Conservation (phyloP, 1,139 yeast species). For the Nematodospora anomalae region DNA sequence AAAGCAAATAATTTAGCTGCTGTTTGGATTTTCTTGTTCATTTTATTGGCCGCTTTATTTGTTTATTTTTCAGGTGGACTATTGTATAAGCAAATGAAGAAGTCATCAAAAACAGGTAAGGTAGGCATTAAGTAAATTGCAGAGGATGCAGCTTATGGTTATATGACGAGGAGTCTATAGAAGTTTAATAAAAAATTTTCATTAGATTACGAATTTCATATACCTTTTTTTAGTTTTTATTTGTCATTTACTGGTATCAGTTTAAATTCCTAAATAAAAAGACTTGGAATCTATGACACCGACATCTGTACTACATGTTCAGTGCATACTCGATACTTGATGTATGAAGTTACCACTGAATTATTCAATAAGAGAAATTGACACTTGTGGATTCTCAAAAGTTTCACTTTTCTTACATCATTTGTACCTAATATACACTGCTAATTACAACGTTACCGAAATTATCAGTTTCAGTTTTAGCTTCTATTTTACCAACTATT, state of each 20-base stretch:
- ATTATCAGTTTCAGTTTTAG: conserved; percentile 61
- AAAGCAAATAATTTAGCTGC: conserved; percentile 56
- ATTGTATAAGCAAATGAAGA: conserved; percentile 37
- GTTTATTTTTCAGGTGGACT: conserved; percentile 59
- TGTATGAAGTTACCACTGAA: too few species aligned
- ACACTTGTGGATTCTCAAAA: too few species aligned
- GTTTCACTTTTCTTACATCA: too few species aligned
- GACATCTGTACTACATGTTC: too few species aligned
- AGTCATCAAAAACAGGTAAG: too few species aligned
- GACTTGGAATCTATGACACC: too few species aligned
- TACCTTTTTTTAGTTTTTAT: background rate
- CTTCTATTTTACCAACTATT: conserved; percentile 75
- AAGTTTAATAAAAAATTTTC: background rate
- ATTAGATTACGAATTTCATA: background rate
- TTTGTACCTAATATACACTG: conserved; percentile 25
- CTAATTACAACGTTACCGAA: conserved; percentile 49
- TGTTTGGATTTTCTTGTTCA: conserved; percentile 58
- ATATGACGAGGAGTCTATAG: too few species aligned
- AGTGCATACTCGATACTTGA: too few species aligned
- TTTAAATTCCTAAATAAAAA: too few species aligned
- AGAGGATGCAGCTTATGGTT: too few species aligned
- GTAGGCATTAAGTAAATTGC: too few species aligned
- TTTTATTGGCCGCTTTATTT: conserved; percentile 51
- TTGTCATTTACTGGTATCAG: background rate
- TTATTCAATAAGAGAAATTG: too few species aligned